phyloP scores from a whole-genome alignment of 176 grass and related monocot species.

The Oryza punctata region DNA sequence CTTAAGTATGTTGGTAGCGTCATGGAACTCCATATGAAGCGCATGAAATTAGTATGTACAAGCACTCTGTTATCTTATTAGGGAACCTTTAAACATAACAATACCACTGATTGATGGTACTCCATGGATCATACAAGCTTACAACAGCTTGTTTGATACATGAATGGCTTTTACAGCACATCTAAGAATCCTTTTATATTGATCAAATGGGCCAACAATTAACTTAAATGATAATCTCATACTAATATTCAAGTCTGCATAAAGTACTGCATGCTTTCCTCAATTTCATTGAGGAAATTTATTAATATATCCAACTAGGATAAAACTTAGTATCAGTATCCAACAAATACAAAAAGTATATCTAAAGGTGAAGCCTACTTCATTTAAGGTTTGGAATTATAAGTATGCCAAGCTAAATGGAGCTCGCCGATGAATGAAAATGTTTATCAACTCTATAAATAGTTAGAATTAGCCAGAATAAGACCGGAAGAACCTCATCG shows the following conservation, averaged over 20 bases:
- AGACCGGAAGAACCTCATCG: not conserved
- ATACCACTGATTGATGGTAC: not conserved
- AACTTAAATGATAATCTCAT: not conserved
- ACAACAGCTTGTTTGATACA: not conserved
- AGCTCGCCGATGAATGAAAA: not conserved
- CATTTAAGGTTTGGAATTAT: not conserved
- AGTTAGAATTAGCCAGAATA: not conserved
- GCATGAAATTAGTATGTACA: not conserved
- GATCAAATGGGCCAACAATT: not conserved
- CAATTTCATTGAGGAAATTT: not conserved
- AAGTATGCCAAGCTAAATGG: slow-evolving; percentile 26
- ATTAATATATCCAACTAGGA: slow-evolving; percentile 1
- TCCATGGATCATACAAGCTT: not conserved
- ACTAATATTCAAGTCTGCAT: not conserved
- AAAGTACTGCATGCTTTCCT: not conserved
- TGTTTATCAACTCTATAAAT: not conserved
- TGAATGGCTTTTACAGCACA: not conserved
- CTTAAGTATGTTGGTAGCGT: not conserved
- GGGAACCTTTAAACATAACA: not conserved
- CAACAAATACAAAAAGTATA: not conserved
- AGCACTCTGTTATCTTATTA: not conserved
- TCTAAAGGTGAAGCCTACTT: not conserved
- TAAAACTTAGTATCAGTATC: not conserved
- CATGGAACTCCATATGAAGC: not conserved
- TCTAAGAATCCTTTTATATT: slow-evolving; percentile 7